Percentiles rank a stretch among this genome's conserved stretches.
These are phyloP conservation scores for Diaporthe sp. DNA, from an alignment of 2,329 filamentous ascomycete species.

Conservation along the genomic window DNA sequence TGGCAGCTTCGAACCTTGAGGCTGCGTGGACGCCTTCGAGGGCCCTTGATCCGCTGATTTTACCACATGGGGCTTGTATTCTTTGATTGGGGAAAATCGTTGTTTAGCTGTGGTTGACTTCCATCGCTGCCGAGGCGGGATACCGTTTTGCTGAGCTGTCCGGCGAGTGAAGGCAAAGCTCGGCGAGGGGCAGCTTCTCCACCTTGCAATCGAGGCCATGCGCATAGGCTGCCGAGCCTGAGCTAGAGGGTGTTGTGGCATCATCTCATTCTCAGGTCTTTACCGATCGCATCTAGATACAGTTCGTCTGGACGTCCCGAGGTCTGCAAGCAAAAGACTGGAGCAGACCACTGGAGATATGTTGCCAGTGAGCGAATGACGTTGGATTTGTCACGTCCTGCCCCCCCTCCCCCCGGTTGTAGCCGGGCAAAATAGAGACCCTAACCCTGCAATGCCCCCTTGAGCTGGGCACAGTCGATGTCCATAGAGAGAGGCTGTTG, in stretches of 20 bases:
- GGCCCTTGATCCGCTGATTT: not conserved
- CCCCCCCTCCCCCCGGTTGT: too few relatives aligned
- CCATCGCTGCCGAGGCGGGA: not conserved
- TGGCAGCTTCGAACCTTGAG: not conserved
- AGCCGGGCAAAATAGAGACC: not conserved
- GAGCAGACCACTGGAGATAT: not conserved
- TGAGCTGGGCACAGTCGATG: too few relatives aligned
- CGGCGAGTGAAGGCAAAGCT: not conserved
- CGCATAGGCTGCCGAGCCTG: not conserved
- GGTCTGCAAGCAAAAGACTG: not conserved
- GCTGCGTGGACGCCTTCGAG: not conserved
- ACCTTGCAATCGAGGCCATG: not conserved
- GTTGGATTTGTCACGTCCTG: not conserved
- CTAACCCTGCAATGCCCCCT: conserved; percentile 1
- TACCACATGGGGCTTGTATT: conserved; percentile 1
- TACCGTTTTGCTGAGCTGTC: not conserved
- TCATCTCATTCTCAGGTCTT: not conserved
- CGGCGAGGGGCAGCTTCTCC: not conserved
- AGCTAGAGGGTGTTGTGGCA: not conserved
- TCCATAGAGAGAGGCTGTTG: too few relatives aligned
- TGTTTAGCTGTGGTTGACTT: not conserved
- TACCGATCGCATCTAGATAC: not conserved
- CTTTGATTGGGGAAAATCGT: conserved; percentile 2
- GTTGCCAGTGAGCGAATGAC: not conserved
- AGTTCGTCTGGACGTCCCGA: not conserved